Percentiles rank a stretch among this genome's conserved stretches.
Evolutionary conservation across 805 yeast genomes (phyloP).

Genomic region (Candida piceae): DNA sequence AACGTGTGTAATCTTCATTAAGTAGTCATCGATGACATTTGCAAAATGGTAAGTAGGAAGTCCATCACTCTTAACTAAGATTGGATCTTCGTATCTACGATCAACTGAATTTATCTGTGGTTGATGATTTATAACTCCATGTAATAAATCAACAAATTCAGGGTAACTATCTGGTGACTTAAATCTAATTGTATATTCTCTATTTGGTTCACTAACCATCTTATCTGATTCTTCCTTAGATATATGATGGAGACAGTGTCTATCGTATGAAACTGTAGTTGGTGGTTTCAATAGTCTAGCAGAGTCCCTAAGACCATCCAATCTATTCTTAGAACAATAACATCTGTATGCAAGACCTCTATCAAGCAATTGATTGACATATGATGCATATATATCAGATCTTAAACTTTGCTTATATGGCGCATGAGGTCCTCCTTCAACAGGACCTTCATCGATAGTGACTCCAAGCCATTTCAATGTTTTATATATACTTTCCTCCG

Average conservation of each 20-base stretch:
- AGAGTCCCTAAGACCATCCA: slow-evolving; percentile 60
- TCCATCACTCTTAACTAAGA: slow-evolving; percentile 87
- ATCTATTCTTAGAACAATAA: slow-evolving; percentile 75
- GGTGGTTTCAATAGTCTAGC: slow-evolving; percentile 80
- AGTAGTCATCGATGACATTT: slow-evolving; percentile 89
- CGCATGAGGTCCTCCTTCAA: slow-evolving; percentile 66
- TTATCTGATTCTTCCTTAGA: slow-evolving; percentile 36
- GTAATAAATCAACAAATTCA: slow-evolving; percentile 64
- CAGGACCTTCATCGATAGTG: slow-evolving; percentile 80
- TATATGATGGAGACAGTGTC: slow-evolving; percentile 57
- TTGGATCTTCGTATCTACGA: slow-evolving; percentile 82
- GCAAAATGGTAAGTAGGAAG: slow-evolving; percentile 97
- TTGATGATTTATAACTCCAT: slow-evolving; percentile 71
- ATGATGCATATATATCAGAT: slow-evolving; percentile 53
- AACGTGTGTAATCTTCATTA: slow-evolving; percentile 91
- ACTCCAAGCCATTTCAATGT: slow-evolving; percentile 76
- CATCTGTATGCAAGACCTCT: slow-evolving; percentile 81
- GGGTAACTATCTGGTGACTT: slow-evolving; percentile 72
- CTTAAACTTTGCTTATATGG: slow-evolving; percentile 89
- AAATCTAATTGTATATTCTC: slow-evolving; percentile 59
- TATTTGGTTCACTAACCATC: slow-evolving; percentile 30
- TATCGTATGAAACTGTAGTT: slow-evolving; percentile 86
- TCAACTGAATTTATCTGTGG: slow-evolving; percentile 71
- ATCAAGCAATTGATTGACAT: slow-evolving; percentile 52
- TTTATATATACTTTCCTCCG: slow-evolving; percentile 75